Base-by-base conservation (phyloP, 306 rosid species). In the Prunus kanzakura region DNA sequence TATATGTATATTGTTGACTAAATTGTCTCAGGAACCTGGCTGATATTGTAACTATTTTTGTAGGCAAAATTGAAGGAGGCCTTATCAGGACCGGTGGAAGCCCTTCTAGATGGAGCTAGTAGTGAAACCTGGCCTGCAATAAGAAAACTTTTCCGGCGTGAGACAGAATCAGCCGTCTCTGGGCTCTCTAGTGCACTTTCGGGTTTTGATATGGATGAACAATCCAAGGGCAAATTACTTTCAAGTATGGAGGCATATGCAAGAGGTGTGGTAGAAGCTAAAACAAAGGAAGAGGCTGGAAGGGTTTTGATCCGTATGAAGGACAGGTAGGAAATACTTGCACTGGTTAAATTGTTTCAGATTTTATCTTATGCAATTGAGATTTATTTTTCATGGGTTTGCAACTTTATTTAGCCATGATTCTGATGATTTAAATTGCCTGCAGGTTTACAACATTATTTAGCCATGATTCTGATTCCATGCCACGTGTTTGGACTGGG, bases 401-500 rank as follows among this genome's bases (percentile, higher is more conserved):
- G 78, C 96, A 7, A 82, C 80, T 32, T 74, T 92, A 89, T 88
- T 90, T 88, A 92, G 88, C 84, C 90, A 88, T 78, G 96, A 83
- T 83, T 62, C 92, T 56, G 96, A 91, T 82, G 12, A 3, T 38
- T 65, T 66, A 76, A 75, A 83, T 72, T 84, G 58, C 67, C 43
- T 71, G 82, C 92, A 96, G 99, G 92, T 96, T 96, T 78, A 65
- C 96, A 2, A 86, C 85, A 27, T 75, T 96, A 90, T 96, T 96
- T 89, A 96, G 93, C 85, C 98, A 91, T 72, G 99, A 96, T 78
- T 66, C 97, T 51, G 98, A 96, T 80, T 96, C 99, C 38, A 91
- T 96, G 96, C 99, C 99, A 62, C 97, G 99, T 45, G 77, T 93
- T 78, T 96, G 99, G 99, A 87, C 92, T 15, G 99, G 93, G 71